A percentile compares a stretch with the other conserved stretches of the same genome.
Evolutionary conservation across 768 basidiomycete species (phyloP).

Genomic region (Collybia sordida): DNA sequence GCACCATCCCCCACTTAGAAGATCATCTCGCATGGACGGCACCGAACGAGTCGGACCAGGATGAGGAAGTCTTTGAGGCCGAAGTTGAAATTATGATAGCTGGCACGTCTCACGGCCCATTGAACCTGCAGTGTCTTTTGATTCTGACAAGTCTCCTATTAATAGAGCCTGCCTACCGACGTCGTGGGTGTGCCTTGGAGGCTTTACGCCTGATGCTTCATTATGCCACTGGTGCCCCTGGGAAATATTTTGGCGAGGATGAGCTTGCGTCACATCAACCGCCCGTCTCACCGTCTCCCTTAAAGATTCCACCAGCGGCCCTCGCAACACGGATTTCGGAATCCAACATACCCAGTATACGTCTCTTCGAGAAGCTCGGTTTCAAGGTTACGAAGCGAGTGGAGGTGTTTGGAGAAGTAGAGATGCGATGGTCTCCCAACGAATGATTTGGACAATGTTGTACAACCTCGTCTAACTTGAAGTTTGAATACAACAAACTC

Average conservation of each 20-base stretch:
- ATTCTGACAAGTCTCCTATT: background rate
- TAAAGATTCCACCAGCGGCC: slow-evolving; percentile 40
- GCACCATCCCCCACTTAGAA: slow-evolving; percentile 25
- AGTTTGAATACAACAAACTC: too few relatives aligned
- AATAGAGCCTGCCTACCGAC: slow-evolving; percentile 64
- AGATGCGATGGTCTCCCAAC: slow-evolving; percentile 55
- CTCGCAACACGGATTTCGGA: slow-evolving; percentile 74
- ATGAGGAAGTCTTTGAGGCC: slow-evolving; percentile 53
- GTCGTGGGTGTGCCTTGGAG: slow-evolving; percentile 64
- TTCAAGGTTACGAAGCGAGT: slow-evolving; percentile 68
- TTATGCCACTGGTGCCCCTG: slow-evolving; percentile 57
- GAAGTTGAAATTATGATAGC: slow-evolving; percentile 96
- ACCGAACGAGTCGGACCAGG: slow-evolving; percentile 21
- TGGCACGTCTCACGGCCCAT: slow-evolving; percentile 37
- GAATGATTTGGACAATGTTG: too few relatives aligned
- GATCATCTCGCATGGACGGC: slow-evolving; percentile 6
- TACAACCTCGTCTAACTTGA: too few relatives aligned
- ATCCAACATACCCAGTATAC: slow-evolving; percentile 66
- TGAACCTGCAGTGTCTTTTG: background rate
- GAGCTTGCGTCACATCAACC: background rate
- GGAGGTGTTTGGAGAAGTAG: slow-evolving; percentile 80
- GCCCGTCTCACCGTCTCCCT: slow-evolving; percentile 22
- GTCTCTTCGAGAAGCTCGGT: slow-evolving; percentile 74
- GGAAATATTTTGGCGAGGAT: slow-evolving; percentile 17
- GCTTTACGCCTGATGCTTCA: slow-evolving; percentile 66